A percentile compares a stretch with the other conserved stretches of the same genome.
These are phyloP conservation scores for Yamadazyma sp. DNA, from an alignment of 1,139 yeast genomes.

Conservation along the genomic window DNA sequence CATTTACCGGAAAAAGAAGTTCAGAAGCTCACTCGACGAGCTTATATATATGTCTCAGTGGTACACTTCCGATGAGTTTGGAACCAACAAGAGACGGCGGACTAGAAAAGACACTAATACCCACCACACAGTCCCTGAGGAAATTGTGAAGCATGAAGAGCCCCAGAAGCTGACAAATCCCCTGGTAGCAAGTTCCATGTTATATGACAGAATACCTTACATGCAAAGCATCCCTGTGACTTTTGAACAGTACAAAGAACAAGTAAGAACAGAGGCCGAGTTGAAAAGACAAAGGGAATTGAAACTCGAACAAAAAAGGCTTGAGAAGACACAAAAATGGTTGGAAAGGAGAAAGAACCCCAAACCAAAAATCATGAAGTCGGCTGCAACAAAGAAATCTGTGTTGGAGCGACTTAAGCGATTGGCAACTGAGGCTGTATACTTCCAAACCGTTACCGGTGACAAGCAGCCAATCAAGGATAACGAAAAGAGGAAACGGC, in stretches of 20 bases:
- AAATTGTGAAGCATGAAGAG: too few species aligned
- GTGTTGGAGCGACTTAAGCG: slow-evolving; percentile 4
- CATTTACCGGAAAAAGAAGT: slow-evolving; percentile 26
- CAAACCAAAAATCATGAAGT: slow-evolving; percentile 3
- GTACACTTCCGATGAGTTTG: slow-evolving; percentile 25
- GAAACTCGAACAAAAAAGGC: slow-evolving; percentile 8
- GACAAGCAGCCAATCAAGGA: slow-evolving; percentile 28
- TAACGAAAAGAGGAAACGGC: slow-evolving; percentile 36
- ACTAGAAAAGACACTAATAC: slow-evolving; percentile 5
- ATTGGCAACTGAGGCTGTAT: slow-evolving; percentile 30
- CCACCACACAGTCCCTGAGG: too few species aligned
- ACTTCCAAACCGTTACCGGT: slow-evolving; percentile 43
- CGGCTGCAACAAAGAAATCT: background rate
- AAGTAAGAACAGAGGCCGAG: slow-evolving; percentile 2
- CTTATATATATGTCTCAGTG: slow-evolving; percentile 41
- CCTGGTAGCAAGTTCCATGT: background rate
- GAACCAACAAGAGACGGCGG: slow-evolving; percentile 14
- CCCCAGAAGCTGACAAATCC: background rate
- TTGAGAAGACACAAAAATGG: slow-evolving; percentile 8
- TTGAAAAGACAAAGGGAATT: background rate
- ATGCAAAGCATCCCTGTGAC: slow-evolving; percentile 1
- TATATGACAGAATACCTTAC: background rate
- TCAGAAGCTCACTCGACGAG: slow-evolving; percentile 30
- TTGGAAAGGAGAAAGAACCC: slow-evolving; percentile 14
- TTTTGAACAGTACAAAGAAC: slow-evolving; percentile 10